Conservation (phyloP, 202 grass and related monocot species). For the Musa balbisiana region DNA sequence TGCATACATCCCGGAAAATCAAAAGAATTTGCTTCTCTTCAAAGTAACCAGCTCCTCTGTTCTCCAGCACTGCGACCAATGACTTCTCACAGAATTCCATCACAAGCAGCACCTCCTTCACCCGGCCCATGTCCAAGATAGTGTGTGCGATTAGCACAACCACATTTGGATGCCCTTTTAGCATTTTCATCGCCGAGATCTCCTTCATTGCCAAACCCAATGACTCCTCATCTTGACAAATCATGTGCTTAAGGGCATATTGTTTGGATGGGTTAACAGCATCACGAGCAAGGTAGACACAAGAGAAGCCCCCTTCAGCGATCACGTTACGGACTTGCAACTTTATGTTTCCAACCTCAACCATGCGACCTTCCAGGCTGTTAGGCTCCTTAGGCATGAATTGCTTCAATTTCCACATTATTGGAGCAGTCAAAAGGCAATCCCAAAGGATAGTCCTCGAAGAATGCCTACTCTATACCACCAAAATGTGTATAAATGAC, state of each 20-base stretch:
- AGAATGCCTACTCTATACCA: background rate
- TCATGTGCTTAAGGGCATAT: slow-evolving; percentile 73
- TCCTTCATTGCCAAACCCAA: slow-evolving; percentile 68
- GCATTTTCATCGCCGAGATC: slow-evolving; percentile 59
- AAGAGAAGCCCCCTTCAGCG: slow-evolving; percentile 73
- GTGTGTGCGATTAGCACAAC: slow-evolving; percentile 56
- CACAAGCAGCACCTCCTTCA: slow-evolving; percentile 61
- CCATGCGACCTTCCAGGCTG: slow-evolving; percentile 56
- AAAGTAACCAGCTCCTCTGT: slow-evolving; percentile 56
- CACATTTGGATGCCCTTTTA: slow-evolving; percentile 76
- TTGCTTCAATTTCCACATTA: slow-evolving; percentile 76
- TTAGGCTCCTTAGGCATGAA: slow-evolving; percentile 52
- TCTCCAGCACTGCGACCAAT: slow-evolving; percentile 51
- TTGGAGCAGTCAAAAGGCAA: slow-evolving; percentile 3
- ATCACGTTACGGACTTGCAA: slow-evolving; percentile 55
- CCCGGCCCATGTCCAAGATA: slow-evolving; percentile 68
- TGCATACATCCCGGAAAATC: slow-evolving; percentile 76
- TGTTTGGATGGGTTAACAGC: slow-evolving; percentile 39
- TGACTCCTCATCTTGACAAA: slow-evolving; percentile 63
- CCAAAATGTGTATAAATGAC: background rate
- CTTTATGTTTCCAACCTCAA: slow-evolving; percentile 60
- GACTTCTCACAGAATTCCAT: slow-evolving; percentile 78
- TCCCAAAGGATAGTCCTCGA: background rate
- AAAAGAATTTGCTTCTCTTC: slow-evolving; percentile 69
- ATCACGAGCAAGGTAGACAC: slow-evolving; percentile 60